phyloP scores from a whole-genome alignment of 1,284 basidiomycete genomes.

The Ustanciosporium gigantosporum region DNA sequence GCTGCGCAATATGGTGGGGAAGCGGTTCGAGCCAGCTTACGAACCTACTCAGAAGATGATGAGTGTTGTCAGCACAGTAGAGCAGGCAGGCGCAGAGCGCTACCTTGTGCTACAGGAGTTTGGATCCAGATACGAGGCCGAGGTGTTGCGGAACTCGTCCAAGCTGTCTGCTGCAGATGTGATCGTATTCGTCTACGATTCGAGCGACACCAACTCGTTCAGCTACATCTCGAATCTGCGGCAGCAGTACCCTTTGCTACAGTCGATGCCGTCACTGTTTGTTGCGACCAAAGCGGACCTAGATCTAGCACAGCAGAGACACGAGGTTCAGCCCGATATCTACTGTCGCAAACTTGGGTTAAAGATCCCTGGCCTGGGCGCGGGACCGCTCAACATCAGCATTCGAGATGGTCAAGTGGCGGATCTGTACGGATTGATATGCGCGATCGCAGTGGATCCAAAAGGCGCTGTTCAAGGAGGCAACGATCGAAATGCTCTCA shows the following conservation, averaged over 20 bases:
- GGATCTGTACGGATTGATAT: conserved; percentile 85
- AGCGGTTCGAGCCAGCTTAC: conserved; percentile 68
- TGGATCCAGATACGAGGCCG: conserved; percentile 79
- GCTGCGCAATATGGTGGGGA: conserved; percentile 81
- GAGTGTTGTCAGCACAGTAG: conserved; percentile 91
- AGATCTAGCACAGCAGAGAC: conserved; percentile 79
- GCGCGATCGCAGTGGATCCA: conserved; percentile 69
- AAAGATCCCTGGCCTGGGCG: conserved; percentile 49
- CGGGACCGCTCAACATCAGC: conserved; percentile 53
- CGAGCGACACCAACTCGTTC: conserved; percentile 97
- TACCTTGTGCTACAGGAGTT: conserved; percentile 95
- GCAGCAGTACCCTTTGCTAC: conserved; percentile 86
- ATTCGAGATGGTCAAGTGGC: conserved; percentile 81
- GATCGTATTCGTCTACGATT: conserved; percentile 93
- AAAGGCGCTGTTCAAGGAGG: conserved; percentile 50
- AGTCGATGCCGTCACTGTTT: conserved; percentile 90
- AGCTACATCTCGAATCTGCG: conserved; percentile 91
- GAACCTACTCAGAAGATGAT: conserved; percentile 86
- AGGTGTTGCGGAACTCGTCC: conserved; percentile 83
- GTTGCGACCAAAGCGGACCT: conserved; percentile 99
- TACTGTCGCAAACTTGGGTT: conserved; percentile 66
- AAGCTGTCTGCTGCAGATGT: conserved; percentile 91
- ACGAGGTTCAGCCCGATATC: conserved; percentile 97
- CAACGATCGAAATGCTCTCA: conserved; percentile 35
- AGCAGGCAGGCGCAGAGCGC: conserved; percentile 90